Percentiles rank a stretch among this genome's conserved stretches.
phyloP scores from a whole-genome alignment of 1,284 basidiomycete genomes.

The Cutaneotrichosporon sp. region DNA sequence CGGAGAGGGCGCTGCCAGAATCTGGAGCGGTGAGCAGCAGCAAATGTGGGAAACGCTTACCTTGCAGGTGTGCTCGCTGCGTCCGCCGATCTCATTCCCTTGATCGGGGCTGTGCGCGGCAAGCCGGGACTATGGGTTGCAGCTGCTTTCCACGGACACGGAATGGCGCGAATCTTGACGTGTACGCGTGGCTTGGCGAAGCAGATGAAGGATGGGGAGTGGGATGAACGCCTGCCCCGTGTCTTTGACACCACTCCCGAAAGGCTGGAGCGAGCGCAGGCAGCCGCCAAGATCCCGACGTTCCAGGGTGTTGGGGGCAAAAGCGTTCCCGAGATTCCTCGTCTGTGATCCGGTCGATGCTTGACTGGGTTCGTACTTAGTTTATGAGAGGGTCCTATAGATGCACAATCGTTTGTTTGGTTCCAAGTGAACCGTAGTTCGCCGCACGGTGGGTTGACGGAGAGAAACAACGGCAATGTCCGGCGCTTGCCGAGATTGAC shows the following conservation, averaged over 20 bases:
- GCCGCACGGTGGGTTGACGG: too few relatives aligned
- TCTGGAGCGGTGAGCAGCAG: conserved; percentile 34
- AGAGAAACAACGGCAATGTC: too few relatives aligned
- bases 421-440: too few relatives aligned
- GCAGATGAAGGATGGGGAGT: conserved; percentile 14
- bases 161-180: conserved; percentile 25
- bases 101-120: conserved; percentile 25
- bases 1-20: conserved; percentile 23
- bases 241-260: background rate
- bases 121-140: conserved; percentile 18
- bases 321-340: background rate
- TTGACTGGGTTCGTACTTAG: too few relatives aligned
- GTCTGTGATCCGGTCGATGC: background rate
- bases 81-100: conserved; percentile 26
- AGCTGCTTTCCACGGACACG: conserved; percentile 7
- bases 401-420: background rate
- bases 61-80: conserved; percentile 25
- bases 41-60: too few relatives aligned
- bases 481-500: too few relatives aligned
- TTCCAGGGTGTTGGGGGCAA: background rate
- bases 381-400: too few relatives aligned
- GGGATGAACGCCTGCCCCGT: conserved; percentile 16
- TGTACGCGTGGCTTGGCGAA: conserved; percentile 19
- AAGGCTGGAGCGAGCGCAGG: background rate
- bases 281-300: background rate